Base-by-base conservation (phyloP, 2,329 filamentous ascomycete species). In the Cercospora zeae-maydis region DNA sequence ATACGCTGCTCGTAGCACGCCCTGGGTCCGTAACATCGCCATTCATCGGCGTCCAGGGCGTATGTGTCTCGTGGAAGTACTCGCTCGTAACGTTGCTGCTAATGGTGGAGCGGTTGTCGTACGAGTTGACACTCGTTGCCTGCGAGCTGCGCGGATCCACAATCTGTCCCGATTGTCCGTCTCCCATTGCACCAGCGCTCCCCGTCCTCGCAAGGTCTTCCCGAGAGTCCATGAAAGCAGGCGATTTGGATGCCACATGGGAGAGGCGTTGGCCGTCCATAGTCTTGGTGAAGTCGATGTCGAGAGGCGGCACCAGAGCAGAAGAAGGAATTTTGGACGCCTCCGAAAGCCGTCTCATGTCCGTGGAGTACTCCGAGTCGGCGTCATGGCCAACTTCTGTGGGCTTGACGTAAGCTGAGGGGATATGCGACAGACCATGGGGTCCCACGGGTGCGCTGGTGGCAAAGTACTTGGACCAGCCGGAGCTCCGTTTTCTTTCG, bases 281-380 rank as follows among this genome's bases (percentile, higher is more conserved):
- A 27, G 78, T 79, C 60, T 75, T 76, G 52, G 76, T 76, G 58
- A 74, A 74, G 61, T 82, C 79, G 59, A 91, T 80, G 63, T 86
- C 84, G 27, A 91, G 78, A 0, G 89, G 87, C n/a, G 88, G 86
- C 0, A 91, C 84, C 0, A 87, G 85, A 19, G 85, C 86, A n/a
- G 88, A 90, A 66, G 87, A 79, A 1, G 74, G 74, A 60, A 75
- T 74, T 3, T 69, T 69, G 37, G 71, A 73, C 3, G 66, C 63
- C 8, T 56, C 85, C 86, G 72, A 84, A 83, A 66, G 77, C 73
- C 52, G 75, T 72, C 13, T 75, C 76, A 34, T 86, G 14, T 64
- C 62, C 34, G 53, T 55, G 6, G 71, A 71, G 59, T 72, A 72
- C 30, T 68, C 84, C 3, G 83, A 87, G 19, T 73, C 78, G 2